Evolutionary conservation across 768 basidiomycete species (phyloP).

Genomic region (Lactarius trivialis): DNA sequence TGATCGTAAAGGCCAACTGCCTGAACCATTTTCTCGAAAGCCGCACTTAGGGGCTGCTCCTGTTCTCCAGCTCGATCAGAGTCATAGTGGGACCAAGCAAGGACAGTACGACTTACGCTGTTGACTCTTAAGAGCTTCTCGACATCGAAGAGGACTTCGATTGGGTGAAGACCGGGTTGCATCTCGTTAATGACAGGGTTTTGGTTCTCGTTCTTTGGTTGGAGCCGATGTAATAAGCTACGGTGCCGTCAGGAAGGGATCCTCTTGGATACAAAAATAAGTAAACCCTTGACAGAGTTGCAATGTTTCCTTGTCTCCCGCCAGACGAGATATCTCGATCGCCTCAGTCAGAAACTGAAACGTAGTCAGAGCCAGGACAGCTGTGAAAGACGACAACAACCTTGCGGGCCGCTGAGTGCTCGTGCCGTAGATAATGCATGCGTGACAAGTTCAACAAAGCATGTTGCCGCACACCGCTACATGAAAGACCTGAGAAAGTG

Average conservation of each 20-base stretch:
- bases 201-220: slow-evolving; percentile 40
- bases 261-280: neutral
- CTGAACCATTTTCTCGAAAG: slow-evolving; percentile 63
- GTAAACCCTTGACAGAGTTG: slow-evolving; percentile 73
- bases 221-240: slow-evolving; percentile 70
- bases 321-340: slow-evolving; percentile 67
- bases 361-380: slow-evolving; percentile 5
- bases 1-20: slow-evolving; percentile 65
- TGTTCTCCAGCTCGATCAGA: neutral
- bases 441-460: slow-evolving; percentile 71
- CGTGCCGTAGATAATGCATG: slow-evolving; percentile 67
- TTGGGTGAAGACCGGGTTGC: slow-evolving; percentile 67
- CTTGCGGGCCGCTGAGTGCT: slow-evolving; percentile 62
- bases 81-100: neutral
- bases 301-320: slow-evolving; percentile 61
- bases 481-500: neutral
- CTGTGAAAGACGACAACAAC: slow-evolving; percentile 31
- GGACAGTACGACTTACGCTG: slow-evolving; percentile 38
- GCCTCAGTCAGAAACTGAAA: slow-evolving; percentile 67
- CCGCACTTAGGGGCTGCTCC: slow-evolving; percentile 31
- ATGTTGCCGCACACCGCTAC: slow-evolving; percentile 72
- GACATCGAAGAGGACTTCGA: slow-evolving; percentile 72
- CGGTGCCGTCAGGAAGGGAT: slow-evolving; percentile 2
- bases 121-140: slow-evolving; percentile 65
- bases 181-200: slow-evolving; percentile 61